phyloP scores from a whole-genome alignment of 2,329 filamentous ascomycete species.

The Fusarium bulbicola region DNA sequence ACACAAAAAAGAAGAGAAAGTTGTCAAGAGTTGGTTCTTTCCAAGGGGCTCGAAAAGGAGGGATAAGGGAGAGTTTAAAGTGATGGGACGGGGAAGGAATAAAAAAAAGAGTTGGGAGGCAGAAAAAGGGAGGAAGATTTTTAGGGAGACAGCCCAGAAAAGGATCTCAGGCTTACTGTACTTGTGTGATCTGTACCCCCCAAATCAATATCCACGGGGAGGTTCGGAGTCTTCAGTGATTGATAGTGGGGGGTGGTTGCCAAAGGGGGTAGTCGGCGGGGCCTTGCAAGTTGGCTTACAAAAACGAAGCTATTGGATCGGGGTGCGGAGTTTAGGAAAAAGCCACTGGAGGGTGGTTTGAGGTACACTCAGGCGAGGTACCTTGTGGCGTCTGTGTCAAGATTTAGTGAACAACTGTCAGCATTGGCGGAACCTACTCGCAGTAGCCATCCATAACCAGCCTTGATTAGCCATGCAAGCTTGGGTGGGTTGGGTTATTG shows the following conservation, averaged over 20 bases:
- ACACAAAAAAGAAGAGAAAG: neutral
- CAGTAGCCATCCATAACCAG: neutral
- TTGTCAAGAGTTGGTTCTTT: neutral
- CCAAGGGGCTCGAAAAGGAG: neutral
- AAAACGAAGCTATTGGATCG: neutral
- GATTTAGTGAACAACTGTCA: conserved; percentile 36
- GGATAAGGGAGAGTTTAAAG: conserved; percentile 4
- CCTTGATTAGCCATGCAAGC: neutral
- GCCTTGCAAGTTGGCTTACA: neutral
- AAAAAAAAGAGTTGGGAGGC: neutral
- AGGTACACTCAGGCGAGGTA: conserved; percentile 16
- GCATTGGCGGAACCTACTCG: conserved; percentile 28
- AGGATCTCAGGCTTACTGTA: conserved; percentile 25
- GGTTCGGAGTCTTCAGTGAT: conserved; percentile 16
- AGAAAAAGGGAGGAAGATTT: conserved; percentile 21
- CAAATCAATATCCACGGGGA: conserved; percentile 11
- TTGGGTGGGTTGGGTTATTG: neutral
- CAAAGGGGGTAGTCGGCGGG: neutral
- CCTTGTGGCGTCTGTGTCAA: conserved; percentile 20
- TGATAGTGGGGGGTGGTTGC: conserved; percentile 10
- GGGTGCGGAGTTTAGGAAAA: neutral
- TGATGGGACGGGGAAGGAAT: neutral
- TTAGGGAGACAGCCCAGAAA: conserved; percentile 14
- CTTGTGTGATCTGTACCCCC: conserved; percentile 13
- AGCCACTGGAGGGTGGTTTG: neutral